Base-by-base conservation (phyloP, 768 basidiomycete genomes). In the Termitomyces sp. region DNA sequence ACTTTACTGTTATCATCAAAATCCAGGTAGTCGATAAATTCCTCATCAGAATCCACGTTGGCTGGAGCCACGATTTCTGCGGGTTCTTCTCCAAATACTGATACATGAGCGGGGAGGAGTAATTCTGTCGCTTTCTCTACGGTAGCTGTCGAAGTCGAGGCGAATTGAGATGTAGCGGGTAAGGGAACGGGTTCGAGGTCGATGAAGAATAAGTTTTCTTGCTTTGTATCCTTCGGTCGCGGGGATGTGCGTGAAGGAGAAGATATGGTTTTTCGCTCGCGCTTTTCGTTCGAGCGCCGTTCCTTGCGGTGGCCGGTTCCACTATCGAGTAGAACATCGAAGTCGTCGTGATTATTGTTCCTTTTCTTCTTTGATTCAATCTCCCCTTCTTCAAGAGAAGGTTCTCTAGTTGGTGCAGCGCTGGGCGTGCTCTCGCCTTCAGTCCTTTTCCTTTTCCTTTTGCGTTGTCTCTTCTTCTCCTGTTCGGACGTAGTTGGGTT, bases 1-100 rank as follows among this genome's bases (percentile, higher is more conserved):
- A 86, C 87, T 72, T 79, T 82, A 37, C 27, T 59, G 34, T 78
- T 72, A 64, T 85, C 83, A 52, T 88, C 88, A 62, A 85, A 88
- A 62, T 91, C 89, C 24, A 93, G 75, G 65, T 89, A 91, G 53
- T 92, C 84, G 57, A 93, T 91, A 64, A 83, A 89, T 65, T 82
- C 82, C 24, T 85, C 82, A 22, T 85, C 83, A 14, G 76, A 74
- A 37, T 81, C 73, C 30, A 55, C 60, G 14, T 72, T 65, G 3
- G 74, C 67, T 18, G 80, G 73, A 14, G 76, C 68, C 18, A 84
- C 68, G 20, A 86, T 78, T 57, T 82, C 75, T 30, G 78, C 70
- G 4, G 82, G 75, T 14, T 75, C 69, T 44, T 69, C 74, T 22
- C 77, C 78, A 53, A 83, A 73, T 6, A 91, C 76, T 8, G 79